phyloP scores from a whole-genome alignment of 441 rosid species.

The Adansonia grandidieri region DNA sequence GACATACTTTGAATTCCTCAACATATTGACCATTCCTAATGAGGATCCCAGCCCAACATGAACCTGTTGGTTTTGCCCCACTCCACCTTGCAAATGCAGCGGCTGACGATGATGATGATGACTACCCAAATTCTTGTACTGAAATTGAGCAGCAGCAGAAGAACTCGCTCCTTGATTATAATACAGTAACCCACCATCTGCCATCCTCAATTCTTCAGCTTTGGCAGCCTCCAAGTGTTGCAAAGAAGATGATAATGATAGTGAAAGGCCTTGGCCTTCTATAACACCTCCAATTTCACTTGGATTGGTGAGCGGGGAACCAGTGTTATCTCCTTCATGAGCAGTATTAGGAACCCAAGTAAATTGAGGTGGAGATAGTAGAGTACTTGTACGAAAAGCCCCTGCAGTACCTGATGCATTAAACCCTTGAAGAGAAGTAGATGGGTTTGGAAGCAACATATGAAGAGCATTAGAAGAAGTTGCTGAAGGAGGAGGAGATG shows the following conservation, averaged over 20 bases:
- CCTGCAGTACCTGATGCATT: slow-evolving; percentile 39
- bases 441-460: slow-evolving; percentile 72
- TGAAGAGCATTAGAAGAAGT: slow-evolving; percentile 73
- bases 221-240: slow-evolving; percentile 82
- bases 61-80: slow-evolving; percentile 46
- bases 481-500: slow-evolving; percentile 60
- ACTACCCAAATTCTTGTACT: slow-evolving; percentile 48
- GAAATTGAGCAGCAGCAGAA: slow-evolving; percentile 43
- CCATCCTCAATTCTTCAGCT: slow-evolving; percentile 73
- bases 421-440: slow-evolving; percentile 52
- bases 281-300: slow-evolving; percentile 58
- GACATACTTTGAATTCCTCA: slow-evolving; percentile 73
- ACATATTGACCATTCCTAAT: slow-evolving; percentile 53
- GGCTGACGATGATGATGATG: slow-evolving; percentile 35
- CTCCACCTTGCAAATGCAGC: slow-evolving; percentile 45
- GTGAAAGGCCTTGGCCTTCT: slow-evolving; percentile 84
- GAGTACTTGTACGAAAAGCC: slow-evolving; percentile 41
- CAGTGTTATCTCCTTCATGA: slow-evolving; percentile 38
- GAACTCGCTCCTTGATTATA: slow-evolving; percentile 50
- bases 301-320: slow-evolving; percentile 41
- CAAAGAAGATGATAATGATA: slow-evolving; percentile 75
- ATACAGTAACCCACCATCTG: slow-evolving; percentile 49
- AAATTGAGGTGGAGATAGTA: slow-evolving; percentile 57
- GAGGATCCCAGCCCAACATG: slow-evolving; percentile 57
- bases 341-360: slow-evolving; percentile 64